phyloP scores from a whole-genome alignment of 495 filamentous ascomycete genomes.

The Tuber melanosporum region DNA sequence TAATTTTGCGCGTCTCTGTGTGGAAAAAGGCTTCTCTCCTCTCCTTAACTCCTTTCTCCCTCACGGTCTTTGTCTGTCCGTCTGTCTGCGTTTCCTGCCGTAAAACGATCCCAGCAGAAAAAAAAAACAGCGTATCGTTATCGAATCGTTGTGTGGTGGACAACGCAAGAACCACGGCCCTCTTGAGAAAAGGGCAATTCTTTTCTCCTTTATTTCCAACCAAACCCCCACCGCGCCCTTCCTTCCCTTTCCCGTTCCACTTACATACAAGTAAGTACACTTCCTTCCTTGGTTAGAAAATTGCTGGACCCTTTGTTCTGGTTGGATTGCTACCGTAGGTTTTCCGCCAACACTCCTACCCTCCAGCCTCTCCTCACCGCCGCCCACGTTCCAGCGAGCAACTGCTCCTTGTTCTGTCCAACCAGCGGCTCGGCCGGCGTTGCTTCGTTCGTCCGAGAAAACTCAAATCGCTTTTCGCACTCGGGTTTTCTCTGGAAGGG shows the following conservation, averaged over 20 bases:
- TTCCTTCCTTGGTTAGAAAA: neutral
- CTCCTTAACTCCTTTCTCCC: neutral
- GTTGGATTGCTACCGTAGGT: neutral
- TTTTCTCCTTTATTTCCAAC: neutral
- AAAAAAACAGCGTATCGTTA: neutral
- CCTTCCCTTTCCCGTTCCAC: neutral
- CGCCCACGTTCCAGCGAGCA: neutral
- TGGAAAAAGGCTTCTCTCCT: neutral
- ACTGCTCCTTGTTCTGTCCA: neutral
- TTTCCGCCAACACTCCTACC: neutral
- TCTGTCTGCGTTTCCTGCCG: neutral
- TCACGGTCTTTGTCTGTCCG: neutral
- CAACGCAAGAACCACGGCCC: neutral
- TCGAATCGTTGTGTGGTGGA: conserved; percentile 4
- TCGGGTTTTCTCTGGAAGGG: neutral
- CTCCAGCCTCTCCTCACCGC: neutral
- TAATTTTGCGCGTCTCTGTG: neutral
- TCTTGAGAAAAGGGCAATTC: neutral
- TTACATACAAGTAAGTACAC: neutral
- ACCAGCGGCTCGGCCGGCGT: neutral
- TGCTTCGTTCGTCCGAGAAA: neutral
- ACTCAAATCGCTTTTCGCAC: neutral
- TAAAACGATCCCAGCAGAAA: neutral
- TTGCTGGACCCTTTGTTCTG: conserved; percentile 1
- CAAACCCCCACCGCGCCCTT: neutral